Percentiles rank a stretch among this genome's conserved stretches.
These are phyloP conservation scores for Gastrodia elata DNA, from an alignment of 106 monocot species.

Conservation along the genomic window DNA sequence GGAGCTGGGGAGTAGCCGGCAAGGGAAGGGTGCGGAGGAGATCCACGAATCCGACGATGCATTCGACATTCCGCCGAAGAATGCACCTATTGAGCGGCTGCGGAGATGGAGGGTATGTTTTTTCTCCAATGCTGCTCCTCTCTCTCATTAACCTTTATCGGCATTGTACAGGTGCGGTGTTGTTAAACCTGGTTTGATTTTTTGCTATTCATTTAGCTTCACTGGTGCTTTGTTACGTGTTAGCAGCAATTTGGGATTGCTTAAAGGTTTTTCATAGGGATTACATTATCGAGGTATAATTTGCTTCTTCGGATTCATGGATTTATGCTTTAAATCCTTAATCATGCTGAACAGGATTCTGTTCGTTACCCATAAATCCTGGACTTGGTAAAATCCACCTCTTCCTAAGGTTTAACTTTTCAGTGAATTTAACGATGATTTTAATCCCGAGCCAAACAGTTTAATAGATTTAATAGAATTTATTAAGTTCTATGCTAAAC, in stretches of 20 bases:
- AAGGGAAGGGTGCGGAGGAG: background rate
- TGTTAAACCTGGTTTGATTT: background rate
- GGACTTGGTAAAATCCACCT: no score
- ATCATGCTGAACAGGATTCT: no score
- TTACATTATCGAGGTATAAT: background rate
- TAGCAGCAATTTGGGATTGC: background rate
- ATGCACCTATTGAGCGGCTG: conserved; percentile 30
- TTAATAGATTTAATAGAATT: no score
- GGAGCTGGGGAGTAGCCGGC: conserved; percentile 5
- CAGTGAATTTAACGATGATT: no score
- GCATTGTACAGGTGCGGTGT: background rate
- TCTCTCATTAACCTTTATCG: background rate
- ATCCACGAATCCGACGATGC: conserved; percentile 8
- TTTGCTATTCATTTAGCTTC: background rate
- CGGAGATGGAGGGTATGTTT: conserved; percentile 36
- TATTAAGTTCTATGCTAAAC: no score
- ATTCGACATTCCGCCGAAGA: conserved; percentile 44
- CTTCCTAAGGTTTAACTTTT: no score
- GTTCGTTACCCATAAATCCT: no score
- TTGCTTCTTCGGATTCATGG: no score
- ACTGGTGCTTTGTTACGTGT: background rate
- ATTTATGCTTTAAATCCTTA: no score
- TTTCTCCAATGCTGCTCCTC: background rate
- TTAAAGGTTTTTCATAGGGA: background rate
- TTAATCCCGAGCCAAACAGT: no score